Percentiles rank a stretch among this genome's conserved stretches.
Evolutionary conservation across 106 monocot species (phyloP).

Genomic region (Cymbidium sinense): DNA sequence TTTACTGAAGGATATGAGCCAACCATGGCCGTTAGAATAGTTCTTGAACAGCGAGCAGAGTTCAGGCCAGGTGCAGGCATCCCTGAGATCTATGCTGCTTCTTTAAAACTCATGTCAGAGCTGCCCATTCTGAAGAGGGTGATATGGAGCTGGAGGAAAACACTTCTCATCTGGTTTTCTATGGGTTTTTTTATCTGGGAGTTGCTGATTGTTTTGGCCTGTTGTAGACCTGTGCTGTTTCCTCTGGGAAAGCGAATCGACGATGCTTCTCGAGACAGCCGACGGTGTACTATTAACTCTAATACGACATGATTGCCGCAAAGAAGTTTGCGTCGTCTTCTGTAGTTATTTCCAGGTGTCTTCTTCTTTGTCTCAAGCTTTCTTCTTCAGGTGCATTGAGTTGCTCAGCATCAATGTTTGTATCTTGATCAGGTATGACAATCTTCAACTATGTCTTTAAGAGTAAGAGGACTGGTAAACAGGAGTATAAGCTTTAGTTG

Average conservation of each 20-base stretch:
- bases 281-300: neutral
- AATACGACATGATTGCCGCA: neutral
- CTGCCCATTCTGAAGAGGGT: slow-evolving; percentile 59
- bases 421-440: neutral
- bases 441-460: neutral
- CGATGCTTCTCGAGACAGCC: slow-evolving; percentile 2
- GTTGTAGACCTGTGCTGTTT: slow-evolving; percentile 52
- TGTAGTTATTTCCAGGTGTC: neutral
- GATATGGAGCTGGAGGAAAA: slow-evolving; percentile 77
- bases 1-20: slow-evolving; percentile 44
- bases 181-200: slow-evolving; percentile 53
- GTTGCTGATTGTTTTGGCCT: slow-evolving; percentile 45
- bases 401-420: neutral
- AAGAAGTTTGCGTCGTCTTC: neutral
- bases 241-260: slow-evolving; percentile 20
- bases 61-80: slow-evolving; percentile 57
- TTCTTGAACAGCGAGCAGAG: slow-evolving; percentile 64
- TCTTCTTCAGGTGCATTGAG: slow-evolving; percentile 1
- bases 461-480: neutral
- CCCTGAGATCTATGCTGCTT: slow-evolving; percentile 82
- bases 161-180: slow-evolving; percentile 57
- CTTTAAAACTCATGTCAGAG: slow-evolving; percentile 51
- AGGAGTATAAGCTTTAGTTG: too few species aligned
- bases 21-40: slow-evolving; percentile 41
- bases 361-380: neutral